Evolutionary conservation across 1,284 basidiomycete genomes (phyloP).

Genomic region (Trametes hirsuta): DNA sequence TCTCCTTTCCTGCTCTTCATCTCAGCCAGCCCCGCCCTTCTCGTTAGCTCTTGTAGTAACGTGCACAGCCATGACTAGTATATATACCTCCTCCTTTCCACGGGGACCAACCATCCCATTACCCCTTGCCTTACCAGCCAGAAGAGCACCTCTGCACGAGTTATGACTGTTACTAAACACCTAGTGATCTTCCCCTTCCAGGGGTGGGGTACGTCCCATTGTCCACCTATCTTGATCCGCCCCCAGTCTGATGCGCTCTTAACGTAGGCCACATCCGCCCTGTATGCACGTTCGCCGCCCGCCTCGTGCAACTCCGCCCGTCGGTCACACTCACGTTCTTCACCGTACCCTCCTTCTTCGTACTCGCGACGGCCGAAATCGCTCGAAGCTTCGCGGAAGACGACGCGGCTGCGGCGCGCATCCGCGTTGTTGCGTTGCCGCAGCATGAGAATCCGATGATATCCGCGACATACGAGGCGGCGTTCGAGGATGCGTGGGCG

Average conservation of each 20-base stretch:
- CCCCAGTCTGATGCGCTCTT: neutral
- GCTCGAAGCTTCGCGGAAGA: conserved; percentile 2
- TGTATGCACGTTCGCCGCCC: conserved; percentile 6
- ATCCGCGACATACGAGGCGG: neutral
- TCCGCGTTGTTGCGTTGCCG: neutral
- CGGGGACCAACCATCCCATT: too few relatives aligned
- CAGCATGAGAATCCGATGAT: conserved; percentile 5
- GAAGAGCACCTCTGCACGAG: neutral
- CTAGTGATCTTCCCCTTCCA: conserved; percentile 5
- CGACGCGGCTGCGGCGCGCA: neutral
- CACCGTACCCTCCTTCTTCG: neutral
- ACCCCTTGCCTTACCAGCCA: neutral
- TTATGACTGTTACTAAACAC: neutral
- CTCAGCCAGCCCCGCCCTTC: too few relatives aligned
- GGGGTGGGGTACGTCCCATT: neutral
- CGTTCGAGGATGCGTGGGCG: neutral
- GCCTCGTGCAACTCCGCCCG: neutral
- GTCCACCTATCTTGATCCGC: neutral
- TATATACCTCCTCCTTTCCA: too few relatives aligned
- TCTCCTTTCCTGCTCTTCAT: too few relatives aligned
- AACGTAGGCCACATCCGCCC: conserved; percentile 3
- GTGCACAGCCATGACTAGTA: too few relatives aligned
- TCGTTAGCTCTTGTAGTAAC: too few relatives aligned
- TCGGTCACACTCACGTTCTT: conserved; percentile 4
- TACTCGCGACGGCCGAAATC: neutral